Base-by-base conservation (phyloP, 495 filamentous ascomycete genomes). In the Tuber brumale region DNA sequence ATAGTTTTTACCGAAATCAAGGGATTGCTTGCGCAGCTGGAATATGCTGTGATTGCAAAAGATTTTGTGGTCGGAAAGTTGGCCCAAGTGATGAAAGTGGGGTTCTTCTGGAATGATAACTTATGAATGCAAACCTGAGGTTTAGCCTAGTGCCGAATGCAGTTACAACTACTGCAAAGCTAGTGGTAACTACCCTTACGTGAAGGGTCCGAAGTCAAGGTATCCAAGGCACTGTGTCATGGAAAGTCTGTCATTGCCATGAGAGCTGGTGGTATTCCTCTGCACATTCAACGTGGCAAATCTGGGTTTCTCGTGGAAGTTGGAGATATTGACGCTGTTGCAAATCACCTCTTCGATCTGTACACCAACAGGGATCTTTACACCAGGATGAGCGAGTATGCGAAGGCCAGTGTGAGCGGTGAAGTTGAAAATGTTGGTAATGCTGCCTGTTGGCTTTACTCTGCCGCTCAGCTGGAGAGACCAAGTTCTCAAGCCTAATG, bases 201-300 rank as follows among this genome's bases (percentile, higher is more conserved):
- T 31, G 93, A 97, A 83, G 93, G 93, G 3, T 97, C 96, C 80
- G 93, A 97, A 83, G 91, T 95, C 74, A 97, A 96, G 84, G 93
- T 96, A n/a, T 94, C 91, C 0, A 93, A 97, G 83, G 93, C 92
- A 39, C 86, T 94, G 10, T 93, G 94, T 83, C 93, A 94, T 78
- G 93, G 93, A 35, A 90, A 91, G 16, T 93, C 93, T 2, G 88
- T 94, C 69, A 93, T 97, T 73, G 92, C 92, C 7, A 93, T 91
- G 0, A 86, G 87, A 23, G 91, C 91, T 0, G 93, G 93, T 45
- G 93, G 93, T 5, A 94, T 97, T 72, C 92, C 93, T 0, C 86
- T 96, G 18, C 92, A 95, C 84, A 88, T 96, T 57, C 87, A 91
- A 77, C 83, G 95, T 81, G 86, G 86, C 70, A 89, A 92, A 81